These are phyloP conservation scores for Adansonia rubrostipa DNA, from an alignment of 441 rosid species.

Conservation along the genomic window DNA sequence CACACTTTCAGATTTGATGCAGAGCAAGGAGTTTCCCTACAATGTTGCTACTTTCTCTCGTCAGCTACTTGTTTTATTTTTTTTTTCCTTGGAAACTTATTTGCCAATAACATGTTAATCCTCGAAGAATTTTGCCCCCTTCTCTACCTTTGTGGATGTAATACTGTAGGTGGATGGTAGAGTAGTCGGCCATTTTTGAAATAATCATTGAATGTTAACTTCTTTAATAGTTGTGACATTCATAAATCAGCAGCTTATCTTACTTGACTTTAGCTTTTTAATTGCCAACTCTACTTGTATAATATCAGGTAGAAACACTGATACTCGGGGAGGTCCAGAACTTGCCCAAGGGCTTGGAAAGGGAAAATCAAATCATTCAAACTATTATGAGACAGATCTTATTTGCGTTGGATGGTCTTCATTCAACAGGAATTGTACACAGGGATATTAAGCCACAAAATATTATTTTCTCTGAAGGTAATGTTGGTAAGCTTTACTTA, in stretches of 20 bases:
- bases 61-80: constrained; percentile 23
- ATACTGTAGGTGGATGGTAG: background rate
- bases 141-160: background rate
- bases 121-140: background rate
- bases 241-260: background rate
- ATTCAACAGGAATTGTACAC: constrained; percentile 93
- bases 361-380: constrained; percentile 84
- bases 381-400: constrained; percentile 84
- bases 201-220: background rate
- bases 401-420: constrained; percentile 95
- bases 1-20: constrained; percentile 77
- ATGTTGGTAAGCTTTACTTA: constrained; percentile 27
- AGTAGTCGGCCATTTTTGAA: constrained; percentile 5
- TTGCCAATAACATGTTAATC: background rate
- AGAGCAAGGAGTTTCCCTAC: constrained; percentile 88
- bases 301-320: constrained; percentile 76
- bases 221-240: background rate
- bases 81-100: background rate
- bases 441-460: constrained; percentile 94
- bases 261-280: constrained; percentile 6
- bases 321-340: constrained; percentile 78
- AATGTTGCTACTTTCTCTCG: constrained; percentile 62
- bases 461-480: constrained; percentile 93
- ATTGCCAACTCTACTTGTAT: constrained; percentile 16
- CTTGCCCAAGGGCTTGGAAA: constrained; percentile 79